Base-by-base conservation (phyloP, 148 eudicot genomes). In the Rhododendron kiyosumense region DNA sequence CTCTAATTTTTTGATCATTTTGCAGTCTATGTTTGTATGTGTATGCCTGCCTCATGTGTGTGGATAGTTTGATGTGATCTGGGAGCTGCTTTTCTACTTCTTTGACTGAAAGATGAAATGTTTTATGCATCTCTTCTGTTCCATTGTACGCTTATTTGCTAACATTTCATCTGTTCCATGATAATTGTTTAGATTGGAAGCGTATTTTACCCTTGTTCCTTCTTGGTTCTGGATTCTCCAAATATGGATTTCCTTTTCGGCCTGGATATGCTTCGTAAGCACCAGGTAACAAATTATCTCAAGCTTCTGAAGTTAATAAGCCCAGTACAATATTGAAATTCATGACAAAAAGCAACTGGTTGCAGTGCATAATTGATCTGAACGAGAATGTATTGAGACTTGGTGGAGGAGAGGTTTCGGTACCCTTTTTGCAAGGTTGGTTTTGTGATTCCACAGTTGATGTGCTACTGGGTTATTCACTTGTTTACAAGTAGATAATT, bases 231-330 rank as follows among this genome's bases (percentile, higher is more conserved):
- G 88, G 99, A 95, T 93, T 91, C 99, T 76, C 93, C 98, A 84
- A 97, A 97, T 91, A 97, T 97, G 98, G 99, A 97, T 73, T 97
- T 97, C 81, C 98, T 97, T 86, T 97, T 97, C 87, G 99, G 99
- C 41, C 86, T 97, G 88, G 99, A 97, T 87, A 97, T 97, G 99
- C 98, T 97, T 41, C 96, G 95, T 76, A 97, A 97, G 91, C 99
- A 97, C 91, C 99, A 97, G 96, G 99, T 96, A 91, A 81, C 71
- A 22, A 54, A 76, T 61, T n/a, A 30, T 48, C 57, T 78, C 11
- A 17, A 67, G 83, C 36, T 18, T 73, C 81, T 79, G 10, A 38
- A 54, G 32, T 41, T 52, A 11, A 17, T 45, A 18, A 30, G 5
- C 75, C 69, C 80, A n/a, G 18, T 13, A 13, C n/a, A 49, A 32